These are phyloP conservation scores for Hanseniaspora lachancei DNA, from an alignment of 805 yeast genomes.

Conservation along the genomic window DNA sequence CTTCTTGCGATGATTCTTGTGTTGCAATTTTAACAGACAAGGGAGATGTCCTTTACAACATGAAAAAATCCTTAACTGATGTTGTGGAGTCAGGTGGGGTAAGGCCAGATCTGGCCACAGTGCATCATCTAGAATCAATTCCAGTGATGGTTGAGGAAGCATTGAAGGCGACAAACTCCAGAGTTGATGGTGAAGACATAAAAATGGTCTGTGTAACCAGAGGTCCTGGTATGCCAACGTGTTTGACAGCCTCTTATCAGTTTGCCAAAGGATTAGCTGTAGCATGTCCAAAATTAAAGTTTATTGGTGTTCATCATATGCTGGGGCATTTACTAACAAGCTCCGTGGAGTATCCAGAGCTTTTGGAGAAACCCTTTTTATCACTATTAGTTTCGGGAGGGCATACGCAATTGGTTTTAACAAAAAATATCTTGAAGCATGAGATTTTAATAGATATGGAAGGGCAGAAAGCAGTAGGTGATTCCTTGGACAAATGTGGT, in stretches of 20 bases:
- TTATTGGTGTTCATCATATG: conserved; percentile 90
- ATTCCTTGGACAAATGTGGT: conserved; percentile 85
- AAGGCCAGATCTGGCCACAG: conserved; percentile 70
- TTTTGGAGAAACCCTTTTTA: conserved; percentile 44
- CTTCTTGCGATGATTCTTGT: conserved; percentile 92
- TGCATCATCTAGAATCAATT: conserved; percentile 55
- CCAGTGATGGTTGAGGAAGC: conserved; percentile 39
- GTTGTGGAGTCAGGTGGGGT: conserved; percentile 58
- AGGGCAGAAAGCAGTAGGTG: conserved; percentile 80
- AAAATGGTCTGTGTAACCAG: conserved; percentile 80
- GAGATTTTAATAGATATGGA: conserved; percentile 58
- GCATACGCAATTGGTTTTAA: conserved; percentile 75
- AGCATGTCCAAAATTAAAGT: conserved; percentile 20
- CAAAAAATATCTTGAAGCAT: conserved; percentile 50
- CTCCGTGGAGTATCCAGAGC: conserved; percentile 36
- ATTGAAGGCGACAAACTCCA: conserved; percentile 21
- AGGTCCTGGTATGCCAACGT: conserved; percentile 95
- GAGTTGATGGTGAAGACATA: conserved; percentile 28
- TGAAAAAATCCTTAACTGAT: conserved; percentile 56
- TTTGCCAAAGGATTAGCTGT: conserved; percentile 72
- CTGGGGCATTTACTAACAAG: conserved; percentile 74
- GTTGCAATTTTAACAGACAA: conserved; percentile 53
- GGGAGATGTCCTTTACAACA: conserved; percentile 36
- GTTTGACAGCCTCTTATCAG: conserved; percentile 68
- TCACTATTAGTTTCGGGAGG: conserved; percentile 85